A percentile compares a stretch with the other conserved stretches of the same genome.
These are phyloP conservation scores for Mallotus nudiflorus DNA, from an alignment of 345 rosid species.

Conservation along the genomic window DNA sequence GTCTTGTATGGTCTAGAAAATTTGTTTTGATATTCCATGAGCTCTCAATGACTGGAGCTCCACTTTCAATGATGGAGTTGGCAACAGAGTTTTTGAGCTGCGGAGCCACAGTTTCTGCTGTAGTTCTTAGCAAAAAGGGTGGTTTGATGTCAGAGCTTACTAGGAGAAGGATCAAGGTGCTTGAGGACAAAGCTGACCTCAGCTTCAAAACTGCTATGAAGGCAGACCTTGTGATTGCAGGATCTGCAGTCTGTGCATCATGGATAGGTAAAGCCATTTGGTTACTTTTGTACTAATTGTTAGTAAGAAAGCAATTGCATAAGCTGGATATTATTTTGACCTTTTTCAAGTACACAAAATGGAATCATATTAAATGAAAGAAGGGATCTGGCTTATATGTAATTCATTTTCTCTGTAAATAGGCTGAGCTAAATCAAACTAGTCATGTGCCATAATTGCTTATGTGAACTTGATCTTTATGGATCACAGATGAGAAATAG, in stretches of 20 bases:
- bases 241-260: constrained; percentile 94
- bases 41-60: constrained; percentile 99
- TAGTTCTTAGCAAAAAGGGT: constrained; percentile 90
- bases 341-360: neutral
- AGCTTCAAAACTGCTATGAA: constrained; percentile 96
- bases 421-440: neutral
- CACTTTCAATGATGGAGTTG: constrained; percentile 94
- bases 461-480: neutral
- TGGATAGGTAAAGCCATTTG: constrained; percentile 73
- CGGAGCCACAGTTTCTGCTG: constrained; percentile 95
- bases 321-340: neutral
- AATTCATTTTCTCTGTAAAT: neutral
- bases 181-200: constrained; percentile 85
- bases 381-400: too few relatives aligned
- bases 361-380: neutral
- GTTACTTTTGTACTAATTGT: constrained; percentile 11
- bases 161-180: constrained; percentile 86
- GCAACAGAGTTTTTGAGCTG: constrained; percentile 98
- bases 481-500: neutral
- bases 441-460: too few relatives aligned
- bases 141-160: constrained; percentile 81
- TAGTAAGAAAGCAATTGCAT: neutral
- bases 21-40: constrained; percentile 90
- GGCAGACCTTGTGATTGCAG: constrained; percentile 92
- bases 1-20: constrained; percentile 97